These are phyloP conservation scores for Lepidopterella palustris DNA, from an alignment of 495 filamentous ascomycete species.

Conservation along the genomic window DNA sequence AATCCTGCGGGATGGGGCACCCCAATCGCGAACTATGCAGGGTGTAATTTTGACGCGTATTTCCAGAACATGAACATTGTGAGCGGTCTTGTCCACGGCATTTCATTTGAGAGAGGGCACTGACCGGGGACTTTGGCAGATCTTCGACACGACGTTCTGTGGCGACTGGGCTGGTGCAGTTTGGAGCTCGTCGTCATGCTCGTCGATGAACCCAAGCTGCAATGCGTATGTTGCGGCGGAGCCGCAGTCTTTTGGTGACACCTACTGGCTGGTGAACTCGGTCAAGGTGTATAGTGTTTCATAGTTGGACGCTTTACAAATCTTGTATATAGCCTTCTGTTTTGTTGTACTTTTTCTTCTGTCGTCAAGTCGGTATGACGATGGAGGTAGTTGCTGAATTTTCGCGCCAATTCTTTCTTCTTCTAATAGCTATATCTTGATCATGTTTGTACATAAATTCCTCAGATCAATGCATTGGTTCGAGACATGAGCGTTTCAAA, in stretches of 20 bases:
- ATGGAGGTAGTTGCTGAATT: no score
- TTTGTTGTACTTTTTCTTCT: no score
- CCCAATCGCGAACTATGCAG: conserved; percentile 28
- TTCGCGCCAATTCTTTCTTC: no score
- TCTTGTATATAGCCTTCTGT: no score
- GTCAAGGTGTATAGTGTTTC: conserved; percentile 33
- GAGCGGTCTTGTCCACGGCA: conserved; percentile 49
- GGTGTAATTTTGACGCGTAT: conserved; percentile 28
- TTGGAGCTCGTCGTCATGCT: conserved; percentile 22
- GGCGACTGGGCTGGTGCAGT: conserved; percentile 34
- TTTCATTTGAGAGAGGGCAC: conserved; percentile 52
- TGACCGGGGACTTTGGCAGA: conserved; percentile 46
- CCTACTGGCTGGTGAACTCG: conserved; percentile 37
- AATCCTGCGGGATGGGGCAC: conserved; percentile 29
- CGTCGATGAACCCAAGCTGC: conserved; percentile 24
- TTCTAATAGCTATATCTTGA: no score
- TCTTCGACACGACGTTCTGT: conserved; percentile 34
- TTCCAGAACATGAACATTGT: conserved; percentile 30
- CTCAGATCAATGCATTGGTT: no score
- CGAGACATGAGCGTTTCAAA: no score
- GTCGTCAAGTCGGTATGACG: no score
- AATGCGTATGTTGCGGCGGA: conserved; percentile 32
- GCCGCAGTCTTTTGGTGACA: conserved; percentile 30
- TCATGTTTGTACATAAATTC: no score
- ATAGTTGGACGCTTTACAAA: background rate